These are phyloP conservation scores for Farysia itapuensis DNA, from an alignment of 1,284 basidiomycete species.

Conservation along the genomic window DNA sequence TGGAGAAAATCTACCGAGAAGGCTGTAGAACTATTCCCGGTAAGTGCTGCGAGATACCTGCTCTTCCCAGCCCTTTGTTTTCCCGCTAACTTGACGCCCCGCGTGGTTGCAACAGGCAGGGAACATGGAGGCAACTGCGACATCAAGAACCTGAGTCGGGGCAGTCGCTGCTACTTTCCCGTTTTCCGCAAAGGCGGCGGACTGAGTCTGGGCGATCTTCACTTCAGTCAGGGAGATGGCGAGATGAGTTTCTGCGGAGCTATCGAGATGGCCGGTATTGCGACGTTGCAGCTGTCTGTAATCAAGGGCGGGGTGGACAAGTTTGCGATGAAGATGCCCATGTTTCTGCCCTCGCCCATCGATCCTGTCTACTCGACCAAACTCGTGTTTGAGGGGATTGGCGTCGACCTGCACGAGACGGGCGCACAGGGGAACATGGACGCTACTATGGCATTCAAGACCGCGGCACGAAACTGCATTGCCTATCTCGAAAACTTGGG, in stretches of 20 bases:
- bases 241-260: conserved; percentile 74
- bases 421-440: conserved; percentile 78
- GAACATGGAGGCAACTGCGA: conserved; percentile 67
- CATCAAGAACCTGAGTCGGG: conserved; percentile 70
- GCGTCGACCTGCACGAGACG: conserved; percentile 71
- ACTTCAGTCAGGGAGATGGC: conserved; percentile 80
- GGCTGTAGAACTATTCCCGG: conserved; percentile 70
- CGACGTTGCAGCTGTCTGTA: conserved; percentile 73
- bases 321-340: conserved; percentile 73
- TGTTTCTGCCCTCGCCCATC: conserved; percentile 74
- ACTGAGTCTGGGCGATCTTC: conserved; percentile 76
- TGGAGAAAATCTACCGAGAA: conserved; percentile 68
- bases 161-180: conserved; percentile 70
- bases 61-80: conserved; percentile 69
- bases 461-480: conserved; percentile 75
- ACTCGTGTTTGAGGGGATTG: conserved; percentile 73
- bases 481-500: conserved; percentile 66
- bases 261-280: conserved; percentile 75
- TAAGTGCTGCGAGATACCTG: conserved; percentile 3
- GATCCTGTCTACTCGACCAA: conserved; percentile 74
- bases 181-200: conserved; percentile 76
- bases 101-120: conserved; percentile 1
- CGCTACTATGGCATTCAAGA: conserved; percentile 60
- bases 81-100: conserved; percentile 64
- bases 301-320: conserved; percentile 76